phyloP scores from a whole-genome alignment of 1,284 basidiomycete species.

The Ustilago sp. region DNA sequence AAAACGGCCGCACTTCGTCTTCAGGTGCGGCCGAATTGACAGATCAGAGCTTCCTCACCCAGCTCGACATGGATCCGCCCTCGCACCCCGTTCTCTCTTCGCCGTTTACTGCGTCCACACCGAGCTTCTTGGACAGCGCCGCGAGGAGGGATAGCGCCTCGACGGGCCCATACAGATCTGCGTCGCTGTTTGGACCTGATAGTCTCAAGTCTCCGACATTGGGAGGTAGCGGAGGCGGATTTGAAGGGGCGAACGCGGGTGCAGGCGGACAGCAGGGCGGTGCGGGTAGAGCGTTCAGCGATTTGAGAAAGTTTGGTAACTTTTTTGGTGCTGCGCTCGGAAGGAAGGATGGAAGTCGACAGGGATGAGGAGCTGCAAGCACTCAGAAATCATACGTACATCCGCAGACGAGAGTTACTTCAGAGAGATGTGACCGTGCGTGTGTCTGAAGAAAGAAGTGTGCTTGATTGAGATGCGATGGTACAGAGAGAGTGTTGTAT shows the following conservation, averaged over 20 bases:
- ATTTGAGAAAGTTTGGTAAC: constrained; percentile 62
- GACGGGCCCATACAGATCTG: constrained; percentile 24
- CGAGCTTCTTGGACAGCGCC: constrained; percentile 40
- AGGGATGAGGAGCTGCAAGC: neutral
- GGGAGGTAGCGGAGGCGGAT: constrained; percentile 8
- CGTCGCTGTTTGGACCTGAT: constrained; percentile 34
- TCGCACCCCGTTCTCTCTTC: constrained; percentile 24
- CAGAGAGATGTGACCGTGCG: neutral
- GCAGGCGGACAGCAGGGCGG: constrained; percentile 24
- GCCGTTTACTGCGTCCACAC: constrained; percentile 41
- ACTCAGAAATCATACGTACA: neutral
- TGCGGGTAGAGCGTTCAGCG: constrained; percentile 52
- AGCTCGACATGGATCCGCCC: constrained; percentile 89
- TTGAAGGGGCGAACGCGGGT: constrained; percentile 16
- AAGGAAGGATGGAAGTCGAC: constrained; percentile 38
- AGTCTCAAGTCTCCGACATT: constrained; percentile 14
- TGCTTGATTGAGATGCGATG: neutral
- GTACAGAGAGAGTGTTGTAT: neutral
- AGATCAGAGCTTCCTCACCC: constrained; percentile 70
- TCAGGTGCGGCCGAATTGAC: constrained; percentile 19
- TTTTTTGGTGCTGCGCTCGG: constrained; percentile 62
- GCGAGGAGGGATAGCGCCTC: constrained; percentile 19
- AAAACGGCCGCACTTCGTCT: neutral
- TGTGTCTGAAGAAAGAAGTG: constrained; percentile 1
- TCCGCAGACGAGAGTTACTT: neutral